Percentiles rank a stretch among this genome's conserved stretches.
Conservation (phyloP, 139 green algal genomes). For the Tetradesmus lagerheimii region DNA sequence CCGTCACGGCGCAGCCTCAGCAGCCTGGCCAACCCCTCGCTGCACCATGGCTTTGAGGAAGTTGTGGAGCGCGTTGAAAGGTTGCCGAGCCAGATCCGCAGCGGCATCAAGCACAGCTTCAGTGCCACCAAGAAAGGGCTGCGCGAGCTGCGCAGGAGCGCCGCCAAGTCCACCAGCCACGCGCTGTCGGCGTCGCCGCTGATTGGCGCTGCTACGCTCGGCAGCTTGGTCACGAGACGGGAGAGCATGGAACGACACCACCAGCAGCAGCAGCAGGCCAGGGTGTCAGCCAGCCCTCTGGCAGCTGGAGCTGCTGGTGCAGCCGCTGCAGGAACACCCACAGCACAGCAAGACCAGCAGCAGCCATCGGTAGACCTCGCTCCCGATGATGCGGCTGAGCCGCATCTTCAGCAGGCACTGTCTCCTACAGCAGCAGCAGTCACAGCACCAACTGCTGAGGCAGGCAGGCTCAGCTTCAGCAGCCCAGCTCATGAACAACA, state of each 20-base stretch:
- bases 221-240: background rate
- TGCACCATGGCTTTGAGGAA: background rate
- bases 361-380: background rate
- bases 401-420: background rate
- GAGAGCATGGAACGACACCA: background rate
- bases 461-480: background rate
- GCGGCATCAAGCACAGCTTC: background rate
- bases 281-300: background rate
- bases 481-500: background rate
- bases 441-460: background rate
- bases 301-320: conserved; percentile 19
- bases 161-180: background rate
- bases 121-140: background rate
- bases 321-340: background rate
- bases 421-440: background rate
- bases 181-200: background rate
- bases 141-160: background rate
- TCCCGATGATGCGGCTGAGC: background rate
- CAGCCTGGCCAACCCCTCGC: background rate
- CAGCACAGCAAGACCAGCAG: background rate
- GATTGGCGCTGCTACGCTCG: background rate
- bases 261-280: background rate
- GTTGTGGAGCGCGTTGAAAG: background rate
- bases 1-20: background rate
- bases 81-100: background rate